Evolutionary conservation across 2,329 filamentous ascomycete genomes (phyloP), one percentile per base, ranked within the genome.

Genomic region (Exophiala aquamarina): DNA sequence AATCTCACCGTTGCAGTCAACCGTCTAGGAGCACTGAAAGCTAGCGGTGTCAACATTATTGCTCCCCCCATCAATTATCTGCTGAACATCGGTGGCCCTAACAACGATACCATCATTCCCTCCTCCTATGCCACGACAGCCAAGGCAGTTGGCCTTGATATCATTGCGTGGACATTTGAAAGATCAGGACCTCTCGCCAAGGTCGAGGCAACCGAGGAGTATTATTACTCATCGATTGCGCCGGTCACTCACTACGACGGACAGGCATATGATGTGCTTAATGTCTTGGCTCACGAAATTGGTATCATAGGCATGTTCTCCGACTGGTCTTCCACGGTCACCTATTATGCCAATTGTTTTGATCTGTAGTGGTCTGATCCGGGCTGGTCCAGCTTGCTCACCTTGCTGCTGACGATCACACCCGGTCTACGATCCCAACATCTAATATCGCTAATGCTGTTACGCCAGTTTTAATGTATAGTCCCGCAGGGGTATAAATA

Each of bases 311-410:
- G 74, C 3, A 74, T 88, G 52, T 88, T 88, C 58, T 77, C 78
- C 3, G 85, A 88, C 63, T 88, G 84, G 85, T 77, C 78, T 13
- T 79, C 81, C 9, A 85, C 83, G 0, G 76, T 81, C 6, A 85
- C 82, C 0, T 87, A 84, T 56, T 88, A 86, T 65, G 84, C 83
- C 54, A 88, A 86, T 59, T 88, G 84, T 67, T 81, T 87, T 55
- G 76, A 69, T 1, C 35, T 65, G 49, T 26, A 26, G 23, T 26
- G 23, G 23, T 11, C 6, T 26, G 23, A 26, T 6, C 6, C 6
- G 6, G 23, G 23, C 11, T 11, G 6, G 23, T 26, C 6, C 6
- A 11, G 6, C 6, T 11, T 11, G 23, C 23, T 6, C 23, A 26
- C 6, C 6, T 11, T 26, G 11, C 23, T 26, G 23, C 23, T 11